Evolutionary conservation across 257 asterid species (phyloP), one percentile per base, ranked within the genome.

Genomic region (Nicotiana obtusifolia): DNA sequence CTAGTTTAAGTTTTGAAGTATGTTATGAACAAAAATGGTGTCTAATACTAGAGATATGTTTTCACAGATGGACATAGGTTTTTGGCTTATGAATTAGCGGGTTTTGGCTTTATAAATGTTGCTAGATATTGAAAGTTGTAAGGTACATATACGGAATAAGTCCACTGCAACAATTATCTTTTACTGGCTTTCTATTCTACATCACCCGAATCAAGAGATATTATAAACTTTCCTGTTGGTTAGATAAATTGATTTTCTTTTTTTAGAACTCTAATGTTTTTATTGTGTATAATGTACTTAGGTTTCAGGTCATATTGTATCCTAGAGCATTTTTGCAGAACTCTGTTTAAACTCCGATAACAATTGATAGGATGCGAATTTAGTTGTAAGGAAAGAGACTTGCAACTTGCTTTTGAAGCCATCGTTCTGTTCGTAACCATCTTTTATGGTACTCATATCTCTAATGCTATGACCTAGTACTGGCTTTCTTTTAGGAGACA

Each of bases 401-500:
- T 3, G 15, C 16, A 22, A 41, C 35, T 20, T 71, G 35, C 60
- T 71, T 71, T 16, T 3, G 60, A 71, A 44, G 7, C 79, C 79
- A 14, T 15, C 47, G 8, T 2, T 73, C 33, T 73, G 49, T 73
- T 73, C 15, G 44, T 73, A 44, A 73, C 22, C 79, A 73, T 47
- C 79, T 56, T 26, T 75, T 75, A 35, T 60, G 24, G 44, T 47
- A 75, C 9, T 24, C 44, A 24, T 75, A 26, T 75, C 80, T 33
- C 26, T 24, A 5, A n/a, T 13, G 1, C 26, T 75, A 16, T 49
- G 62, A 75, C 44, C 62, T 49, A 24, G 44, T 49, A 24, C 80
- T 75, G 44, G 26, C 49, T 83, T 30, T 33, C 41, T 49, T 62
- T 35, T 69, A 92, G 99, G 98, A 90, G 87, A 86, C 73, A 56